These are phyloP conservation scores for Dunaliella sp. DNA, from an alignment of 139 green algal species.

Conservation along the genomic window DNA sequence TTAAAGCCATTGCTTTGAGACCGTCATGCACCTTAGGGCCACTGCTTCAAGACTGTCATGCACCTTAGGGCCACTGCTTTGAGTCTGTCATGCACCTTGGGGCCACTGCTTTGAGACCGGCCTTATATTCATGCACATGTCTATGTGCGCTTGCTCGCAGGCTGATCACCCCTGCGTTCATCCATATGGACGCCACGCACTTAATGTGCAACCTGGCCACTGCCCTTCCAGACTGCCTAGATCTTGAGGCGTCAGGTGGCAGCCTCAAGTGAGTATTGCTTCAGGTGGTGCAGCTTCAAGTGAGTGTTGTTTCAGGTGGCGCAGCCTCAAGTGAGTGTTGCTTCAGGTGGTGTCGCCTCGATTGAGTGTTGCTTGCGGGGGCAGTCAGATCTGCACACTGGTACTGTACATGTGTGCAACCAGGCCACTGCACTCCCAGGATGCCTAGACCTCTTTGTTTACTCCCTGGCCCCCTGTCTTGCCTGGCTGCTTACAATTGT, in stretches of 20 bases:
- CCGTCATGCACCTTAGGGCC: background rate
- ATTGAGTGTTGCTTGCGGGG: no score
- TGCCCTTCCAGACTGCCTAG: slow-evolving; percentile 30
- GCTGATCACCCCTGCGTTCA: slow-evolving; percentile 23
- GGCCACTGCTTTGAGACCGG: background rate
- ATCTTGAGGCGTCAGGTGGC: slow-evolving; percentile 25
- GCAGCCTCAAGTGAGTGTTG: no score
- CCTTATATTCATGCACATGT: background rate
- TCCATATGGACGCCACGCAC: slow-evolving; percentile 41
- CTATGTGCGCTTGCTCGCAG: slow-evolving; percentile 17
- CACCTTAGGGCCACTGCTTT: background rate
- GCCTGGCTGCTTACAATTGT: no score
- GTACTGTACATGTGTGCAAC: no score
- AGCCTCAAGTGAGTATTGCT: background rate
- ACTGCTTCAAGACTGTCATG: background rate
- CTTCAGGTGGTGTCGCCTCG: no score
- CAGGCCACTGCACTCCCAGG: no score
- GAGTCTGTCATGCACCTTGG: background rate
- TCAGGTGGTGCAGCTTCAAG: no score
- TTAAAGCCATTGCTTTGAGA: background rate
- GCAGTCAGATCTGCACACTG: no score
- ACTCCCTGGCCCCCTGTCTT: no score
- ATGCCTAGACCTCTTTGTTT: no score
- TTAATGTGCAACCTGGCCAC: slow-evolving; percentile 38
- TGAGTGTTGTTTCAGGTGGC: no score